These are phyloP conservation scores for Vickermania ingenoplastis DNA, from an alignment of 208 protist species.

Conservation along the genomic window DNA sequence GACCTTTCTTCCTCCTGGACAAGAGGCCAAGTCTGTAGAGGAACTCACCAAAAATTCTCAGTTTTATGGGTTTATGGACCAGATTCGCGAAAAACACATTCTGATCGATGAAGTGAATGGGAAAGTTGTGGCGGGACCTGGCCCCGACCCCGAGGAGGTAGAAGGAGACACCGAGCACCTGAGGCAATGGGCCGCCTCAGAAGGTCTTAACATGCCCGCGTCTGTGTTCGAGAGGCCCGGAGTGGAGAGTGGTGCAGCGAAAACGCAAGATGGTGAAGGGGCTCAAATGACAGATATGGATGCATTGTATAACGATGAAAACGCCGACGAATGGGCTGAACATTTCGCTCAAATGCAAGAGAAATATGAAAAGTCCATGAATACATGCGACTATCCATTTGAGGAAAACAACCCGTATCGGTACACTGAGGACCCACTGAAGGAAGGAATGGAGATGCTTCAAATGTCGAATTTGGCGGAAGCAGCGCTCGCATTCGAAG, in stretches of 20 bases:
- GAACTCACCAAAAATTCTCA: conserved; percentile 50
- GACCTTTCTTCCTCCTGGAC: conserved; percentile 37
- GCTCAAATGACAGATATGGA: conserved; percentile 10
- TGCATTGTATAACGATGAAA: conserved; percentile 25
- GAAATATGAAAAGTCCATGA: conserved; percentile 21
- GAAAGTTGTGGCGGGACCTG: conserved; percentile 56
- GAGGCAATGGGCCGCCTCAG: conserved; percentile 23
- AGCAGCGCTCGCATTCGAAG: conserved; percentile 83
- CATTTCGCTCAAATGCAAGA: conserved; percentile 70
- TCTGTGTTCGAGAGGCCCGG: conserved; percentile 21
- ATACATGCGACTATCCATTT: conserved; percentile 83
- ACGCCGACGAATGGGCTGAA: conserved; percentile 64
- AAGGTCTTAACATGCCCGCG: conserved; percentile 45
- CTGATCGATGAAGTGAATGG: conserved; percentile 77
- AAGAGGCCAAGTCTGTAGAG: conserved; percentile 35
- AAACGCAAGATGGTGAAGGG: conserved; percentile 4
- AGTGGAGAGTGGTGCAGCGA: neutral
- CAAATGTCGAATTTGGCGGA: conserved; percentile 70
- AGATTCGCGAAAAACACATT: conserved; percentile 52
- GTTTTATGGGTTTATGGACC: conserved; percentile 81
- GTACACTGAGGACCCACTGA: conserved; percentile 58
- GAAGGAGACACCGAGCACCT: conserved; percentile 56
- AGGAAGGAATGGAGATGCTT: conserved; percentile 69
- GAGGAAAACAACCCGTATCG: conserved; percentile 85
- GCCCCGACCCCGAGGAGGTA: conserved; percentile 31